Percentiles rank a stretch among this genome's conserved stretches.
Conservation (phyloP, 805 yeast species). For the Barnettozyma californica region DNA sequence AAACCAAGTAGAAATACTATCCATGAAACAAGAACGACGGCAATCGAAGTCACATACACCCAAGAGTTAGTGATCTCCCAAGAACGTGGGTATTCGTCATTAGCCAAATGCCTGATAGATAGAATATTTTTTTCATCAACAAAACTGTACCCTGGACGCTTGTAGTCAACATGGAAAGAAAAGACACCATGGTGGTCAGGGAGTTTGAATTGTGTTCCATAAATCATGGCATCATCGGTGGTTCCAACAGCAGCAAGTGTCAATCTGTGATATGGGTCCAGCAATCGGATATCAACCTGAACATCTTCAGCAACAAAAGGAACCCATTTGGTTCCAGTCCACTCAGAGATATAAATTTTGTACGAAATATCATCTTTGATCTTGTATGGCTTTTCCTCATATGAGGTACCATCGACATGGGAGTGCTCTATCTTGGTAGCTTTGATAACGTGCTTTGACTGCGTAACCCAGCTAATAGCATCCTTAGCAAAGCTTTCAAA, state of each 20-base stretch:
- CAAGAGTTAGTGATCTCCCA: slow-evolving; percentile 92
- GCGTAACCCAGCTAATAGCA: slow-evolving; percentile 68
- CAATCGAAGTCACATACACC: slow-evolving; percentile 77
- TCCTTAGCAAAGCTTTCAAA: slow-evolving; percentile 38
- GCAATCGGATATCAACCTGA: slow-evolving; percentile 82
- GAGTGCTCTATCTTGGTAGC: slow-evolving; percentile 49
- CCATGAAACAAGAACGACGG: slow-evolving; percentile 71
- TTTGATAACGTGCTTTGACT: slow-evolving; percentile 58
- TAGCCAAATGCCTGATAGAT: slow-evolving; percentile 89
- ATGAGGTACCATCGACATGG: slow-evolving; percentile 38
- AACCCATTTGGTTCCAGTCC: slow-evolving; percentile 57
- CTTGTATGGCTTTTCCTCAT: slow-evolving; percentile 51
- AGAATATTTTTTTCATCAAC: slow-evolving; percentile 62
- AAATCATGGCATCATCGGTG: slow-evolving; percentile 36
- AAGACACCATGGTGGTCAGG: slow-evolving; percentile 99
- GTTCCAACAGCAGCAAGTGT: slow-evolving; percentile 42
- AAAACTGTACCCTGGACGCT: slow-evolving; percentile 68
- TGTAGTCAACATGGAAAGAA: slow-evolving; percentile 74
- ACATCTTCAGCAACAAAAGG: slow-evolving; percentile 61
- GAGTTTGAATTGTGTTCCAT: slow-evolving; percentile 51
- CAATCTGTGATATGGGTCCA: slow-evolving; percentile 92
- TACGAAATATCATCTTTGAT: slow-evolving; percentile 67
- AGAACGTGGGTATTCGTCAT: slow-evolving; percentile 89
- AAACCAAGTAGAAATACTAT: slow-evolving; percentile 66
- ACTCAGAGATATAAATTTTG: slow-evolving; percentile 41